Conservation (phyloP, 306 rosid species). For the Mucuna pruriens region DNA sequence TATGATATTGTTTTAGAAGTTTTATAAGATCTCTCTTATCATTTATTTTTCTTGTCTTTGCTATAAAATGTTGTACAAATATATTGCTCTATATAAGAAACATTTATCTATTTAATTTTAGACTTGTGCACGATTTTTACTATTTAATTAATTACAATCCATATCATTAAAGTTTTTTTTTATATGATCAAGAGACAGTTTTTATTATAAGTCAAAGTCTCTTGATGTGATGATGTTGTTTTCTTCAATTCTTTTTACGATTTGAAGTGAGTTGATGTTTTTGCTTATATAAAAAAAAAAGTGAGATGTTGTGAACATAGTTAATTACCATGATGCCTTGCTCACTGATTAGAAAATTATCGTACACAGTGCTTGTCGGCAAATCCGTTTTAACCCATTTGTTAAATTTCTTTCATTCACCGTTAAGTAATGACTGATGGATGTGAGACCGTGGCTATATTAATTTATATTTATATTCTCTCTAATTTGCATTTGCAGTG, state of each 20-base stretch:
- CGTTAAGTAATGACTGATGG: constrained; percentile 18
- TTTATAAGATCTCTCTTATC: background rate
- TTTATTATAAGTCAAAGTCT: constrained; percentile 19
- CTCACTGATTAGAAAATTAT: background rate
- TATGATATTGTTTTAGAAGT: too few relatives aligned
- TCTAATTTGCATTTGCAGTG: background rate
- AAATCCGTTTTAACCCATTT: constrained; percentile 40
- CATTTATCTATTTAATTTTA: too few relatives aligned
- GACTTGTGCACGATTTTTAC: background rate
- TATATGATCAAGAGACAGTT: background rate
- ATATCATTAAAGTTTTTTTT: background rate
- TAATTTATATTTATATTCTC: background rate
- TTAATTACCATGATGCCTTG: constrained; percentile 19
- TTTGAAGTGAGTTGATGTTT: background rate
- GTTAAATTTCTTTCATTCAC: background rate
- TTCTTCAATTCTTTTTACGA: background rate
- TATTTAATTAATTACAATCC: background rate
- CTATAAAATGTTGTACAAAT: too few relatives aligned
- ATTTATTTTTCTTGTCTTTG: too few relatives aligned
- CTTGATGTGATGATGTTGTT: constrained; percentile 3
- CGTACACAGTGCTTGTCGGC: constrained; percentile 47
- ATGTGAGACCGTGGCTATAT: background rate
- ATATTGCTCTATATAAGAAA: too few relatives aligned
- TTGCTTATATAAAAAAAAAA: too few relatives aligned
- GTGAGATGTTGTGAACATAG: background rate